A percentile compares a stretch with the other conserved stretches of the same genome.
Conservation (phyloP, 352 stramenopile genomes). For the Pythium sukuiense region DNA sequence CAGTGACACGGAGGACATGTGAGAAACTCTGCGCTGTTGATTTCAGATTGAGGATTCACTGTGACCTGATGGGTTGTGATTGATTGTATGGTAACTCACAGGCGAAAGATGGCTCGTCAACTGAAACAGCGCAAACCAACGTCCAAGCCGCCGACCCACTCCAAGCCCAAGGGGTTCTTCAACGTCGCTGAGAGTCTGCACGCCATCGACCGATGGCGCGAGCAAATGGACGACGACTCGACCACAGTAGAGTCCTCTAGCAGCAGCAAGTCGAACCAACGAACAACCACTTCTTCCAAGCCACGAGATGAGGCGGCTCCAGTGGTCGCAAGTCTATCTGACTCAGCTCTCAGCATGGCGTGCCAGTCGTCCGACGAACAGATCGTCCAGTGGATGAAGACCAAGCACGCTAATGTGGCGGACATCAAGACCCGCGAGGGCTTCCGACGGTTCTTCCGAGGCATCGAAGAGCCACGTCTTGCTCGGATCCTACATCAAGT, state of each 20-base stretch:
- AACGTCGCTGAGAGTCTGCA: conserved; percentile 72
- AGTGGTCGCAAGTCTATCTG: neutral
- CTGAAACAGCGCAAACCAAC: conserved; percentile 26
- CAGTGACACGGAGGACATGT: conserved; percentile 63
- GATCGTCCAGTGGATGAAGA: conserved; percentile 52
- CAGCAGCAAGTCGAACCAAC: neutral
- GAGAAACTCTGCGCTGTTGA: conserved; percentile 26
- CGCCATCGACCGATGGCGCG: conserved; percentile 73
- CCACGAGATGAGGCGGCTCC: neutral
- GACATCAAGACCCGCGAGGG: conserved; percentile 76
- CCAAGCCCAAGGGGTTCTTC: conserved; percentile 47
- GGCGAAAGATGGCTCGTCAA: conserved; percentile 17
- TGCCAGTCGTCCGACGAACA: conserved; percentile 45
- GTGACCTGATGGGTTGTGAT: neutral
- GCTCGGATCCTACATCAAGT: conserved; percentile 46
- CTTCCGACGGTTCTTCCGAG: conserved; percentile 65
- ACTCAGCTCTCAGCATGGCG: conserved; percentile 31
- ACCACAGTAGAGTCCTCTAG: neutral
- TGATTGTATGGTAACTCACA: conserved; percentile 1
- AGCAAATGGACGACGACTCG: conserved; percentile 55
- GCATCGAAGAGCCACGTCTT: conserved; percentile 53
- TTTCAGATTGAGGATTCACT: neutral
- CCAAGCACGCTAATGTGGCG: conserved; percentile 37
- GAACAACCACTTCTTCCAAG: neutral
- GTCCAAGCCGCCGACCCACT: conserved; percentile 23